A percentile compares a stretch with the other conserved stretches of the same genome.
These are phyloP conservation scores for Amanita pseudoporphyria DNA, from an alignment of 768 basidiomycete genomes.

Conservation along the genomic window DNA sequence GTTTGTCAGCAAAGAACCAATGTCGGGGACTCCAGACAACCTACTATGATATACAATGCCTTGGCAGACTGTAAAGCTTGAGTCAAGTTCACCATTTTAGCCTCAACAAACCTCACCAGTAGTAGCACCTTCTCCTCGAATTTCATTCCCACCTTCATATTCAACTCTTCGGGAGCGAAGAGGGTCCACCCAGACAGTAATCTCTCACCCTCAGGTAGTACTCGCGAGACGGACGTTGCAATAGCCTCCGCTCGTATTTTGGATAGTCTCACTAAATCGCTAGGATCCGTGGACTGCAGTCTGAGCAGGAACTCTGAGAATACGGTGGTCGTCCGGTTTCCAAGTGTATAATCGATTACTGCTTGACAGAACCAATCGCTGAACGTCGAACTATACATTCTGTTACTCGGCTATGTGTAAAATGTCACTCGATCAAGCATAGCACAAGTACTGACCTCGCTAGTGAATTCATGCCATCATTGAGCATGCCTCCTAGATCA, in stretches of 20 bases:
- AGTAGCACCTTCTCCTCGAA: constrained; percentile 94
- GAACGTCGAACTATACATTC: constrained; percentile 84
- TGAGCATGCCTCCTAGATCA: constrained; percentile 82
- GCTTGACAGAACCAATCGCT: constrained; percentile 97
- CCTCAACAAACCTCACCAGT: constrained; percentile 44
- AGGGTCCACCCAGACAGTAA: constrained; percentile 87
- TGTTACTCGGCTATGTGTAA: constrained; percentile 16
- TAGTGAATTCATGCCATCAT: constrained; percentile 93
- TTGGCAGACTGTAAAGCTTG: constrained; percentile 21
- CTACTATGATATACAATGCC: constrained; percentile 74
- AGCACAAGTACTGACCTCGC: constrained; percentile 47
- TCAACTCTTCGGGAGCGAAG: constrained; percentile 73
- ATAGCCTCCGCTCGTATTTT: constrained; percentile 90
- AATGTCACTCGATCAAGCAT: neutral
- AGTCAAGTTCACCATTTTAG: neutral
- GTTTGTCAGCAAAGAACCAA: neutral
- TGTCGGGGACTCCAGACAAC: constrained; percentile 15
- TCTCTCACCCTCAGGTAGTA: constrained; percentile 68
- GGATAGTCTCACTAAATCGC: constrained; percentile 79
- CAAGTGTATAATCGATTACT: constrained; percentile 87
- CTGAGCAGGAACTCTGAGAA: constrained; percentile 92
- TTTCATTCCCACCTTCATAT: constrained; percentile 59
- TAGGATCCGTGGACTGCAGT: constrained; percentile 85
- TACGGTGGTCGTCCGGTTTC: constrained; percentile 75
- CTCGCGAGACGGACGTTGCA: constrained; percentile 74